Conservation (phyloP, 1,284 basidiomycete species). For the Cryptococcus sp. region DNA sequence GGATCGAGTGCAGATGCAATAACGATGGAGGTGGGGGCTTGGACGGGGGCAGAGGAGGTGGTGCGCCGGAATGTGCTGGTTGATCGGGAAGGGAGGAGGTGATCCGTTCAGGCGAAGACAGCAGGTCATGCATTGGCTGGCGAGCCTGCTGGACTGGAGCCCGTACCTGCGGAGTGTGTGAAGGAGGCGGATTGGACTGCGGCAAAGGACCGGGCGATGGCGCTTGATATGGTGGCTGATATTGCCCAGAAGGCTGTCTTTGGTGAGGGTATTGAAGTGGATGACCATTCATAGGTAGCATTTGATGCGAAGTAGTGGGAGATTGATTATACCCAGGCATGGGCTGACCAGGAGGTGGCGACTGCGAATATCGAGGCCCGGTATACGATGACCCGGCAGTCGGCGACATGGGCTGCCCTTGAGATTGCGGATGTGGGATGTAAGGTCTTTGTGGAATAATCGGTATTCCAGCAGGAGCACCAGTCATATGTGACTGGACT, state of each 20-base stretch:
- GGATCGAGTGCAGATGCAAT: conserved; percentile 71
- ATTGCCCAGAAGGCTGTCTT: conserved; percentile 1
- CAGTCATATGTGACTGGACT: conserved; percentile 5
- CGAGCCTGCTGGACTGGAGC: background rate
- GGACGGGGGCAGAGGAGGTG: conserved; percentile 71
- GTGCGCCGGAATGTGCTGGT: conserved; percentile 28
- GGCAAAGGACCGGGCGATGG: background rate
- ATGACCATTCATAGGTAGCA: background rate
- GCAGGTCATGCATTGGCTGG: conserved; percentile 23
- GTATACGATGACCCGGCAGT: background rate
- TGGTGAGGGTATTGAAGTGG: conserved; percentile 1
- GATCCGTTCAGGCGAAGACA: conserved; percentile 30
- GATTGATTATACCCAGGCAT: background rate
- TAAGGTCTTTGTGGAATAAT: conserved; percentile 10
- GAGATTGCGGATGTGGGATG: conserved; percentile 8
- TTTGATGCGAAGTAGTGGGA: background rate
- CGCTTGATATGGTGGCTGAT: background rate
- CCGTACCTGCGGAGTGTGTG: background rate
- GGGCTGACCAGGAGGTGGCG: background rate
- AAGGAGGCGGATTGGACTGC: background rate
- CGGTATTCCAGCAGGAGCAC: conserved; percentile 3
- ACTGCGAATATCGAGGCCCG: background rate
- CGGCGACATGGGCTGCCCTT: background rate
- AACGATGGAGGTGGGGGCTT: conserved; percentile 72
- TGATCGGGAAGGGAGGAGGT: conserved; percentile 36